Conservation (phyloP, 148 eudicot species). For the Rhododendron kiyosumense region DNA sequence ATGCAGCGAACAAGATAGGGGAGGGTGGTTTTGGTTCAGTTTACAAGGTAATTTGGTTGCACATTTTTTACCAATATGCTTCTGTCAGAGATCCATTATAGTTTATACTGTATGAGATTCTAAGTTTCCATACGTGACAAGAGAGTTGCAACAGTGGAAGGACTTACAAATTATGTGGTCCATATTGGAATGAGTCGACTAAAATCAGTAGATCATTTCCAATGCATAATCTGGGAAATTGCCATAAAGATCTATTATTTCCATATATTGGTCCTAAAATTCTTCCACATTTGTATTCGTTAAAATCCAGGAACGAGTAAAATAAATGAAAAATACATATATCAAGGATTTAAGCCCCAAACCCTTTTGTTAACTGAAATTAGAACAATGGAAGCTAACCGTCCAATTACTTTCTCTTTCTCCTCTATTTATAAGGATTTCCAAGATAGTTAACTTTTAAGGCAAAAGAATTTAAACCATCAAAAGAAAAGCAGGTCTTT, state of each 20-base stretch:
- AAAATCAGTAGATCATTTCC: background rate
- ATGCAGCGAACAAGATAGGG: constrained; percentile 51
- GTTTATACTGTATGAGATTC: background rate
- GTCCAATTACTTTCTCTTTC: background rate
- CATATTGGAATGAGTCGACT: background rate
- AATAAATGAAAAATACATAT: background rate
- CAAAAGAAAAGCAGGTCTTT: background rate
- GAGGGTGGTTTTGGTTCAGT: constrained; percentile 64
- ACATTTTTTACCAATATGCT: background rate
- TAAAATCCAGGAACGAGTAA: background rate
- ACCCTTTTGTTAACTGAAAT: background rate
- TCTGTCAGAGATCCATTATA: background rate
- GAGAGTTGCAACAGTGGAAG: background rate
- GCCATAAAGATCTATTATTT: background rate
- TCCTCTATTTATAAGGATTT: background rate
- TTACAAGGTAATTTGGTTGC: constrained; percentile 37
- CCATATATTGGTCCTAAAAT: background rate
- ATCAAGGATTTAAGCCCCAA: background rate
- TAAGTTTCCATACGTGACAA: background rate
- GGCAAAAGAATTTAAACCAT: background rate
- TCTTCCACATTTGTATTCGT: background rate
- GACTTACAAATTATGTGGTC: background rate
- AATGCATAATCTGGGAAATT: background rate
- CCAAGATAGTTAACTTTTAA: background rate
- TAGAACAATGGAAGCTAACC: background rate